These are phyloP conservation scores for Carpinus viminea DNA, from an alignment of 306 rosid genomes.

Conservation along the genomic window DNA sequence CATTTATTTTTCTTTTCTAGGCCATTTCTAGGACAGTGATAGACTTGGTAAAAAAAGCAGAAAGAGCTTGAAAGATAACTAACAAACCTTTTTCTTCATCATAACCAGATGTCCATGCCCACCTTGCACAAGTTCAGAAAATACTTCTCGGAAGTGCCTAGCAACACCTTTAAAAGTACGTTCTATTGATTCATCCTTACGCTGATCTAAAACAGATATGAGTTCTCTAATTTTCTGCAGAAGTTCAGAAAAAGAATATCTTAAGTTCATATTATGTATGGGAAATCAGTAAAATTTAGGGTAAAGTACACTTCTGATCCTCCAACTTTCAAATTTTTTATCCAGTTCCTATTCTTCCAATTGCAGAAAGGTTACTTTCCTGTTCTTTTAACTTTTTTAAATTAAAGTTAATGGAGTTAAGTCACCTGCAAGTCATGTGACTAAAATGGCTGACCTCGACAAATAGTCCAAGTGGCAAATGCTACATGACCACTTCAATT, in stretches of 20 bases:
- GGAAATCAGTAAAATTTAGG: neutral
- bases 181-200: conserved; percentile 95
- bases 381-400: neutral
- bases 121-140: conserved; percentile 92
- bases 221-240: conserved; percentile 93
- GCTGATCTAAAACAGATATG: conserved; percentile 84
- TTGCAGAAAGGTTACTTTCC: neutral
- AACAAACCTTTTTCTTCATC: conserved; percentile 91
- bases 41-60: conserved; percentile 17
- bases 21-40: conserved; percentile 21
- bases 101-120: conserved; percentile 90
- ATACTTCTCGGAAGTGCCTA: conserved; percentile 94
- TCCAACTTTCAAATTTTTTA: neutral
- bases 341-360: neutral
- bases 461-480: neutral
- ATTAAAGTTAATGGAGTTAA: neutral
- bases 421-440: neutral
- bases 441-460: neutral
- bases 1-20: neutral
- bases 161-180: conserved; percentile 99
- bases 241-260: conserved; percentile 9
- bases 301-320: neutral
- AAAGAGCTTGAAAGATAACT: conserved; percentile 20
- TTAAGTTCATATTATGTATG: neutral
- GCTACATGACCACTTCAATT: neutral